Base-by-base conservation (phyloP, 2,329 filamentous ascomycete genomes). In the Phoma sp. region DNA sequence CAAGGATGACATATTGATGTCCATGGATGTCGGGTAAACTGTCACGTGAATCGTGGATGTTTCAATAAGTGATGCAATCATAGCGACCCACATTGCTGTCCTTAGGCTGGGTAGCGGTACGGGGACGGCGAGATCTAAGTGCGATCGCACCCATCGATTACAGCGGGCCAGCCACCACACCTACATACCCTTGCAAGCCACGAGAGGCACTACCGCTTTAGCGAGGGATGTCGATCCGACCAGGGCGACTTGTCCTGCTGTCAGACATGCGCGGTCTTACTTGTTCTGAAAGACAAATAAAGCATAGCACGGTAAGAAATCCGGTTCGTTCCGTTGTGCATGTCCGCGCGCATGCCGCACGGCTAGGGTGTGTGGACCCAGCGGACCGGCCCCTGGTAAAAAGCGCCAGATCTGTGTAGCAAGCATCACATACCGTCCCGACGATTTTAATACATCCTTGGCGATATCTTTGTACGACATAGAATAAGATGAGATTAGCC, bases 391-490 rank as follows among this genome's bases (percentile, higher is more conserved):
- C 68, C 64, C 65, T 61, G 56, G 61, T 57, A 49, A 45, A 49
- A 47, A 46, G 53, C 47, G 61, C 58, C 52, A 69, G 66, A 70
- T 69, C 61, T 66, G 56, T 66, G 66, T 65, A 61, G 57, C 44
- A 58, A 54, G 51, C 55, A 55, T 61, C 27, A 50, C 60, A 59
- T 63, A 70, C 58, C 59, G 40, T 61, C 62, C 64, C 64, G 62
- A 68, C 64, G 61, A 55, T 46, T 54, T 42, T 54, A 58, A 61
- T 52, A 63, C 45, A 50, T 47, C 30, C 70, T 73, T 73, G 70
- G 69, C 70, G 68, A 71, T 74, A 72, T 67, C 61, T 52, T 56
- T 69, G 71, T 74, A 62, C 61, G 35, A 71, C 69, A 56, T 61
- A 60, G 27, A 60, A 59, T 56, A 61, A 59, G 41, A 24, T 50